Evolutionary conservation across 2,329 filamentous ascomycete species (phyloP), one percentile per base, ranked within the genome.

Genomic region (Ophiobolus disseminans): DNA sequence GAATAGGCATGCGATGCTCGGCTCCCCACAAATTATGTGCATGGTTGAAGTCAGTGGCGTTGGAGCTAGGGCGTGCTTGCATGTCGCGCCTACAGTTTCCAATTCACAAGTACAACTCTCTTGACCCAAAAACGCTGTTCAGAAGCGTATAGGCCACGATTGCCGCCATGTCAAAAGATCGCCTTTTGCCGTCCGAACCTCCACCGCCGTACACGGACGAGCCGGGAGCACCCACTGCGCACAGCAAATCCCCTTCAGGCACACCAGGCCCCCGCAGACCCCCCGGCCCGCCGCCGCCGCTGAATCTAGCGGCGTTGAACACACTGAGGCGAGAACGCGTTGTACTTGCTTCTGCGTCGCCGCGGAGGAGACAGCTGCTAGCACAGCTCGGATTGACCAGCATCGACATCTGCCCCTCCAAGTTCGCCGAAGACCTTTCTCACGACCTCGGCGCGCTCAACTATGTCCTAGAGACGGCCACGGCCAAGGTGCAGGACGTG

Each of bases 391-490:
- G 92, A 58, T 83, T 97, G 9, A 82, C 80, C 2, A 87, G 91
- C 67, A 75, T 97, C 67, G 92, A 97, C 75, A 84, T 97, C 65
- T 82, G 87, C 52, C 91, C 94, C 13, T 96, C 91, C 32, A 86
- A 82, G 44, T 86, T 90, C 57, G 87, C 90, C 42, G 94, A 99
- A 77, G 83, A 97, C 76, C 83, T 96, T 45, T 83, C 90, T 63
- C 96, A 97, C 73, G 95, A 96, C 2, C 82, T 93, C 50, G 85
- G 86, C 1, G 90, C 94, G 1, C 89, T 90, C 72, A 91, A 96
- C 76, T 99, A 99, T 77, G 94, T 97, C 16, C 81, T 92, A 11
- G 85, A 87, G 48, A 99, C 94, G 2, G 93, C 93, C 3, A 84
- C 85, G 17, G 84, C 88, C 62, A 99, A 99, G 75, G 89, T 87